Evolutionary conservation across 108 stramenopile genomes (phyloP).

Genomic region (Skeletonema costatum): DNA sequence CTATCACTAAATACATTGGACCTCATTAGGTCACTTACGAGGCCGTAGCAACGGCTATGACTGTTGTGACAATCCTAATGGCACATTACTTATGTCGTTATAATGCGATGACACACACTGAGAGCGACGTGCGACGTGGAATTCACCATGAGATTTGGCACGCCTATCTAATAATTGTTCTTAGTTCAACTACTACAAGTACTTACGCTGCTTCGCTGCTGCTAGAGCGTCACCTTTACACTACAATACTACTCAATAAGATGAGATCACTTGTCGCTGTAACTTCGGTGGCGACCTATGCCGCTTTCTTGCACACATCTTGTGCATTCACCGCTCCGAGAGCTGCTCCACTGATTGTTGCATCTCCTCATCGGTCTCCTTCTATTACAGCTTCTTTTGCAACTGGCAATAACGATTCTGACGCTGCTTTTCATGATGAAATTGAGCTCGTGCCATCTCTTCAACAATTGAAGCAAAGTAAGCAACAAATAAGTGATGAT

Average conservation of each 20-base stretch:
- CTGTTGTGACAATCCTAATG: too few relatives aligned
- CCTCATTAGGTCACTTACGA: too few relatives aligned
- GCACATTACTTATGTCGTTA: too few relatives aligned
- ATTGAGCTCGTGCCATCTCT: constrained; percentile 4
- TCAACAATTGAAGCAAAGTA: neutral
- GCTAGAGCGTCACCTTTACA: neutral
- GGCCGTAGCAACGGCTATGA: too few relatives aligned
- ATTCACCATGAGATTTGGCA: too few relatives aligned
- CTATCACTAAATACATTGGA: too few relatives aligned
- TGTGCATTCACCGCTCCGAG: constrained; percentile 1
- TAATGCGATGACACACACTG: too few relatives aligned
- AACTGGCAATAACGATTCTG: neutral
- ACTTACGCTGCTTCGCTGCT: too few relatives aligned
- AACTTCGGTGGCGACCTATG: neutral
- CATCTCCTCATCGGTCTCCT: neutral
- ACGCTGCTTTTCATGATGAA: neutral
- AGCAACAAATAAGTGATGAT: neutral
- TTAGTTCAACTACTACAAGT: too few relatives aligned
- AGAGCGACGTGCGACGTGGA: too few relatives aligned
- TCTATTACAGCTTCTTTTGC: neutral
- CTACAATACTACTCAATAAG: neutral
- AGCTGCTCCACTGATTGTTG: neutral
- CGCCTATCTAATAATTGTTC: too few relatives aligned
- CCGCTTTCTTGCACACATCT: neutral
- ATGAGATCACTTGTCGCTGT: neutral